Conservation (phyloP, 768 basidiomycete species). For the Psilocybe sp. region DNA sequence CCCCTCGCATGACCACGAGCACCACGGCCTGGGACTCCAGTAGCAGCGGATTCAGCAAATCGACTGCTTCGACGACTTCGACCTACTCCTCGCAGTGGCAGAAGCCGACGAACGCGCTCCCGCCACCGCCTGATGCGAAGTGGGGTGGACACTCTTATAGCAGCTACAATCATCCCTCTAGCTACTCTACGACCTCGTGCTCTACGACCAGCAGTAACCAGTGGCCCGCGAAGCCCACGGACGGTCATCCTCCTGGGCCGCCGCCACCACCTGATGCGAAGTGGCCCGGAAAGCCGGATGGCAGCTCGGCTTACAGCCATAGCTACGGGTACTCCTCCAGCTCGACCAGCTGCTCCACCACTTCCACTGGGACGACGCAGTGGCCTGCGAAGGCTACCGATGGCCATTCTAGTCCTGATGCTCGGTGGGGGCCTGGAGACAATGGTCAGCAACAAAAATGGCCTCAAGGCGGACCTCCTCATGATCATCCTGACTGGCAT, state of each 20-base stretch:
- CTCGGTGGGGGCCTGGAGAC: not conserved
- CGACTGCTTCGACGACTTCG: not conserved
- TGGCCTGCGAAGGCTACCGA: too few relatives aligned
- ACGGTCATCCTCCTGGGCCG: too few relatives aligned
- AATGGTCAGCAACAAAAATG: not conserved
- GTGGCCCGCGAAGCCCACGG: too few relatives aligned
- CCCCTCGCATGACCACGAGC: not conserved
- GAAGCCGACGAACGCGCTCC: too few relatives aligned
- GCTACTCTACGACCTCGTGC: too few relatives aligned
- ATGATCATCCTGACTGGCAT: not conserved
- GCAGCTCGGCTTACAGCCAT: not conserved
- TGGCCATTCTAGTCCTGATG: too few relatives aligned
- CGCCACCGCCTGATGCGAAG: too few relatives aligned
- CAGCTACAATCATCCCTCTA: too few relatives aligned
- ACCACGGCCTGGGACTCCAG: not conserved
- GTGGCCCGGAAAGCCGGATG: too few relatives aligned
- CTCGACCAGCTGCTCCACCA: not conserved
- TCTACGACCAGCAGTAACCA: too few relatives aligned
- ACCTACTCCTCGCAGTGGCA: not conserved
- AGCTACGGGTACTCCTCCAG: not conserved
- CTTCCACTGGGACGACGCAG: not conserved
- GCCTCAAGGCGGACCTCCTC: slow-evolving; percentile 1
- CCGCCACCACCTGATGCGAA: too few relatives aligned
- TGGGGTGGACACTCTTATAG: too few relatives aligned
- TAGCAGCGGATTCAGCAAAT: not conserved